Evolutionary conservation across 257 asterid genomes (phyloP), one percentile per base, ranked within the genome.

Genomic region (Plantago major): DNA sequence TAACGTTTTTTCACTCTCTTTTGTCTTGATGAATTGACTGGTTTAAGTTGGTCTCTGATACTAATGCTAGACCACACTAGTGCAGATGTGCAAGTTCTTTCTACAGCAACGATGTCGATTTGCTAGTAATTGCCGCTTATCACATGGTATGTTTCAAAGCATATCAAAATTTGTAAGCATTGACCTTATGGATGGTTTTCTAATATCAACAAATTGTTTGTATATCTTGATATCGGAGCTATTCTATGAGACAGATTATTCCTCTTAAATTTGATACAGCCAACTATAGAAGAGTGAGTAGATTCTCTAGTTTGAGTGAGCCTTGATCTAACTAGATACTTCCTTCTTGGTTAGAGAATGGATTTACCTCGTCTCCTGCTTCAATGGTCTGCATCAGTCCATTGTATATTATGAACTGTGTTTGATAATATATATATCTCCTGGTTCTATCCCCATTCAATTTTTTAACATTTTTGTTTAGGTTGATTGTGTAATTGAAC

Each of bases 21-120:
- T 66, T 53, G 48, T 45, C 65, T 26, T 63, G 60, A 70, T 58
- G 69, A 70, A 51, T 67, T 59, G 70, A 53, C 70, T 76, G 74
- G 75, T 67, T 75, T 71, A 66, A 58, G 80, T 74, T 67, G 59
- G 61, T 70, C 74, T 59, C 73, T 60, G 63, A 67, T 83, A 79
- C 99, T 92, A 84, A 89, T 82, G 73, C 74, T 83, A 77, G 80
- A 77, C 86, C 88, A 81, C 84, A 75, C 63, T 73, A 82, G 96
- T 92, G 99, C 99, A 92, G 99, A 92, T 92, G 91, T 92, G 99
- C 99, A 83, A 89, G 97, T 92, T 92, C 96, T 92, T 87, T 84
- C 97, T 79, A 63, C 97, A 87, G 83, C 95, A 87, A 79, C 82
- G 96, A 51, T 92, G 99, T 84, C 97, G 99, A 73, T 92, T 92